Percentiles rank a stretch among this genome's conserved stretches.
These are phyloP conservation scores for Botrytis paeoniae DNA, from an alignment of 2,329 filamentous ascomycete species.

Conservation along the genomic window DNA sequence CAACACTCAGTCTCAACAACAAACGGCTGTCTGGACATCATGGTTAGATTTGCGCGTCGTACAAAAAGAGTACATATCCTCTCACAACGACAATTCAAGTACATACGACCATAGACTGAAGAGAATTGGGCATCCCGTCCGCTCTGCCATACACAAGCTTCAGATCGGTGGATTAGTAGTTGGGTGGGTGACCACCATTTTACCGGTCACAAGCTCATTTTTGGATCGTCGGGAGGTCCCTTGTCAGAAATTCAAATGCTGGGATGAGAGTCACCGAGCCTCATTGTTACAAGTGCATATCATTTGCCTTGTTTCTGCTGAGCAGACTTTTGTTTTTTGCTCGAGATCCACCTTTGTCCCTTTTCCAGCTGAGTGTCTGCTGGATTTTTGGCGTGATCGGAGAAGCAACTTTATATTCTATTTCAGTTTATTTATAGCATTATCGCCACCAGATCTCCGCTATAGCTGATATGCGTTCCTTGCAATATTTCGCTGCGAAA, in stretches of 20 bases:
- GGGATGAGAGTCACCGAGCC: neutral
- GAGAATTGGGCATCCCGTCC: slow-evolving; percentile 15
- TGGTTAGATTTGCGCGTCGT: neutral
- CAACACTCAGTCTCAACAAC: neutral
- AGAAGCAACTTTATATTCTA: neutral
- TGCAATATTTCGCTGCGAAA: neutral
- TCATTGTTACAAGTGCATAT: neutral
- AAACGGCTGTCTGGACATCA: neutral
- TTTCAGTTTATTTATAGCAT: neutral
- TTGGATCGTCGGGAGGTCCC: neutral
- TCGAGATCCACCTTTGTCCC: neutral
- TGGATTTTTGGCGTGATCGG: too few relatives aligned
- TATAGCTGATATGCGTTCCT: neutral
- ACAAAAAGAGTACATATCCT: neutral
- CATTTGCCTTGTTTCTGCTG: neutral
- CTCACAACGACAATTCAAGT: rapidly evolving
- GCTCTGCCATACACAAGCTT: slow-evolving; percentile 17
- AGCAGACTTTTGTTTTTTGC: neutral
- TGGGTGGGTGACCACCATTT: slow-evolving; percentile 15
- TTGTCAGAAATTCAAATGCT: neutral
- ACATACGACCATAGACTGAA: slow-evolving; percentile 17
- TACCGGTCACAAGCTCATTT: neutral
- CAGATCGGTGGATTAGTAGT: slow-evolving; percentile 16
- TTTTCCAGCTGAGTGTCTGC: neutral
- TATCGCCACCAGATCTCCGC: neutral